Evolutionary conservation across 169 alveolate genomes (phyloP).

Genomic region (Theileria sp.): DNA sequence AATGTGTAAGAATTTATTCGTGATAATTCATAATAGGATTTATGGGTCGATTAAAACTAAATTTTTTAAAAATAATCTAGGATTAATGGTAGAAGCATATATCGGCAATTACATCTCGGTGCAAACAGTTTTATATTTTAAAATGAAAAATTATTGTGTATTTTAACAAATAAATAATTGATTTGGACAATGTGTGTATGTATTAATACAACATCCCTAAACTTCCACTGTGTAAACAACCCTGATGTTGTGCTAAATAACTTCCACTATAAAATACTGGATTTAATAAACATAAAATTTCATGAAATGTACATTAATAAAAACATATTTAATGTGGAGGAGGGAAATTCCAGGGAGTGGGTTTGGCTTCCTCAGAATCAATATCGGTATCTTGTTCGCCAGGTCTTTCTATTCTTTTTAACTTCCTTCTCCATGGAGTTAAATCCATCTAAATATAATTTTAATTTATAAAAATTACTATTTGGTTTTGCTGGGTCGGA

Average conservation of each 20-base stretch:
- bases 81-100: background rate
- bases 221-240: slow-evolving; percentile 1
- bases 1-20: background rate
- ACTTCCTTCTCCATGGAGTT: slow-evolving; percentile 80
- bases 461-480: background rate
- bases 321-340: slow-evolving; percentile 26
- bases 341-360: slow-evolving; percentile 63
- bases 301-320: background rate
- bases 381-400: slow-evolving; percentile 21
- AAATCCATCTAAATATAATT: slow-evolving; percentile 65
- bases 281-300: background rate
- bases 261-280: slow-evolving; percentile 14
- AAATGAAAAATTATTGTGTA: background rate
- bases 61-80: background rate
- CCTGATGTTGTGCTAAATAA: background rate
- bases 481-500: slow-evolving; percentile 36
- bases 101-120: background rate
- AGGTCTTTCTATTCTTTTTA: slow-evolving; percentile 15
- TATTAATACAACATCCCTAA: slow-evolving; percentile 2
- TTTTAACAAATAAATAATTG: background rate
- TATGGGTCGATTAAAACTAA: background rate
- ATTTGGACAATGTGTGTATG: background rate
- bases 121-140: background rate
- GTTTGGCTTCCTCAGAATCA: slow-evolving; percentile 43
- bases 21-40: background rate